phyloP scores from a whole-genome alignment of 768 basidiomycete species.

The Phanerodontia chrysosporium region DNA sequence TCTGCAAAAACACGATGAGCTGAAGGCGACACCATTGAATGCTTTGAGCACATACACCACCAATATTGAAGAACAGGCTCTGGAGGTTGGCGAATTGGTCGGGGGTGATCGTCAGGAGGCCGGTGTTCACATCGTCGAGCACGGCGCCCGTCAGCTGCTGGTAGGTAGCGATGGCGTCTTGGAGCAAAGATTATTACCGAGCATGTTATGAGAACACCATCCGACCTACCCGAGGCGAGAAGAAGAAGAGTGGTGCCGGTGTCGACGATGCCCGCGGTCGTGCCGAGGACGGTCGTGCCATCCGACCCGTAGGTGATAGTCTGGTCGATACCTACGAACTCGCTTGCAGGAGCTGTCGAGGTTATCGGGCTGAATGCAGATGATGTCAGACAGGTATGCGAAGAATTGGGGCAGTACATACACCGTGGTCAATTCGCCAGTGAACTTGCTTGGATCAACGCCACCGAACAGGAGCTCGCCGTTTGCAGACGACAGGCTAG shows the following conservation, averaged over 20 bases:
- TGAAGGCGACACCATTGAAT: no score
- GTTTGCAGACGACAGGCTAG: constrained; percentile 7
- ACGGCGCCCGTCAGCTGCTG: constrained; percentile 15
- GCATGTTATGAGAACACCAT: neutral
- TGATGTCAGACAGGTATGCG: neutral
- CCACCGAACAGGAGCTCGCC: constrained; percentile 12
- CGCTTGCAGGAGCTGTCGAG: constrained; percentile 7
- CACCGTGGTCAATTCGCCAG: constrained; percentile 1
- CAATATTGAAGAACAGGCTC: constrained; percentile 21
- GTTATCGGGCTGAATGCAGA: constrained; percentile 9
- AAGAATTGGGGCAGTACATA: neutral
- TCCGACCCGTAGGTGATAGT: constrained; percentile 13
- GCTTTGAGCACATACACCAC: constrained; percentile 8
- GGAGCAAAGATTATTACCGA: neutral
- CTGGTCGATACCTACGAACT: constrained; percentile 13
- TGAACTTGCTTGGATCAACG: constrained; percentile 6
- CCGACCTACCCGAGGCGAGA: constrained; percentile 20
- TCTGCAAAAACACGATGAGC: no score
- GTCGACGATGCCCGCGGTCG: constrained; percentile 26
- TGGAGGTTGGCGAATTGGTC: constrained; percentile 18
- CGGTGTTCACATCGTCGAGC: constrained; percentile 11
- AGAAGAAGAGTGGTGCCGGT: constrained; percentile 30
- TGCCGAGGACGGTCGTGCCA: constrained; percentile 12
- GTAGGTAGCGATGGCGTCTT: constrained; percentile 25
- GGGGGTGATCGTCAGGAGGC: constrained; percentile 17